Percentiles rank a stretch among this genome's conserved stretches.
phyloP scores from a whole-genome alignment of 495 filamentous ascomycete genomes.

The Penicillium soppii region DNA sequence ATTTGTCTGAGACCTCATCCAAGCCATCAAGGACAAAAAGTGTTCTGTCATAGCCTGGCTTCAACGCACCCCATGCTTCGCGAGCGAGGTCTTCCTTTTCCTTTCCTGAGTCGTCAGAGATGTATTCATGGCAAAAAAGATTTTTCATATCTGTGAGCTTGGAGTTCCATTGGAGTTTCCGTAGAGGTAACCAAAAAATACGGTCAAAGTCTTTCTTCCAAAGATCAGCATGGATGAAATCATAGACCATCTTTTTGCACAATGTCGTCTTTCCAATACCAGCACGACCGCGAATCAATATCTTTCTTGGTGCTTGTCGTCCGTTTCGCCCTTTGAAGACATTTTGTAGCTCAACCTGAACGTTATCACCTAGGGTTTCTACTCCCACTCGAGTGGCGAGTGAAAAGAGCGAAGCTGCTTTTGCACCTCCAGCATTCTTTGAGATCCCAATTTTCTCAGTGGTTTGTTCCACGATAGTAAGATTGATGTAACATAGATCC shows the following conservation, averaged over 20 bases:
- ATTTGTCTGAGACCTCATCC: slow-evolving; percentile 38
- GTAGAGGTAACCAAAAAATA: slow-evolving; percentile 38
- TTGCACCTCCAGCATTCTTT: neutral
- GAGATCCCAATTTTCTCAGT: neutral
- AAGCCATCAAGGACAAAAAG: slow-evolving; percentile 42
- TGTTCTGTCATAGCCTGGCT: slow-evolving; percentile 9
- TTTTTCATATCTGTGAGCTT: slow-evolving; percentile 14
- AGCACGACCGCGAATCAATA: slow-evolving; percentile 41
- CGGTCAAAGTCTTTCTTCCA: slow-evolving; percentile 34
- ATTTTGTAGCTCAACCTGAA: neutral
- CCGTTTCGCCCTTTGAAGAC: neutral
- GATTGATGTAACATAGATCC: neutral
- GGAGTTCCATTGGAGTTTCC: slow-evolving; percentile 15
- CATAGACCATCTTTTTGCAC: slow-evolving; percentile 42
- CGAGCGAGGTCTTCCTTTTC: neutral
- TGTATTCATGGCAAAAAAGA: slow-evolving; percentile 29
- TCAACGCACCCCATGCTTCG: neutral
- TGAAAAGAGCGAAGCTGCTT: neutral
- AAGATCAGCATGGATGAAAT: slow-evolving; percentile 3
- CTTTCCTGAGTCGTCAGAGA: slow-evolving; percentile 7
- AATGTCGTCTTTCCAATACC: slow-evolving; percentile 48
- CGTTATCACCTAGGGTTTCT: neutral
- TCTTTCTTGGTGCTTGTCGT: slow-evolving; percentile 21
- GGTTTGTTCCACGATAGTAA: neutral
- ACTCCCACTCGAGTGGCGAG: neutral